These are phyloP conservation scores for Colletotrichum eleusines DNA, from an alignment of 2,329 filamentous ascomycete species.

Conservation along the genomic window DNA sequence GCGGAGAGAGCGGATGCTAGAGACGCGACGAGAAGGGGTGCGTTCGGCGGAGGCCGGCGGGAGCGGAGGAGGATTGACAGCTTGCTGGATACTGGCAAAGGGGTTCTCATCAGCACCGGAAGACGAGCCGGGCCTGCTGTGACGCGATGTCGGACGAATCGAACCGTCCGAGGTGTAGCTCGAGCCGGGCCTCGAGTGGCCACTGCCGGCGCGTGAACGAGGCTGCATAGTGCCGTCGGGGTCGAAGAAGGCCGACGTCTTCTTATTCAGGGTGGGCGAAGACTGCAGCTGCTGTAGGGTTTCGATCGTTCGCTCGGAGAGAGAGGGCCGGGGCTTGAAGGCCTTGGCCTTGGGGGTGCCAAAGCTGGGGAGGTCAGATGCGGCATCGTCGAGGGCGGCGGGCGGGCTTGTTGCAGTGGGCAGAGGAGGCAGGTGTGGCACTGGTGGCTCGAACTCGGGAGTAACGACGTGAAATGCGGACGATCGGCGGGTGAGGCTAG, in stretches of 20 bases:
- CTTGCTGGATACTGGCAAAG: constrained; percentile 56
- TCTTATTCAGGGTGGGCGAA: constrained; percentile 77
- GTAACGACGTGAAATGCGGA: constrained; percentile 43
- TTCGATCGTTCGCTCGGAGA: constrained; percentile 88
- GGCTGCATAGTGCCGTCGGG: constrained; percentile 70
- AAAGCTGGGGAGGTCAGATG: not conserved
- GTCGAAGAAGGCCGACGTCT: constrained; percentile 80
- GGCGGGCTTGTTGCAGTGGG: constrained; percentile 22
- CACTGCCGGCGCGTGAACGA: constrained; percentile 59
- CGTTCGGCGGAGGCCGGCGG: constrained; percentile 58
- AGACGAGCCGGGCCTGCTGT: constrained; percentile 68
- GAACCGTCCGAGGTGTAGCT: constrained; percentile 73
- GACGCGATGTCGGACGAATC: constrained; percentile 61
- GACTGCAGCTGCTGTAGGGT: constrained; percentile 83
- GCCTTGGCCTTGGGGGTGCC: constrained; percentile 41
- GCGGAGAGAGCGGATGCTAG: constrained; percentile 52
- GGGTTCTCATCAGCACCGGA: constrained; percentile 59
- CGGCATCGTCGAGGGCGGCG: constrained; percentile 41
- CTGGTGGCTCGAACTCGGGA: constrained; percentile 29
- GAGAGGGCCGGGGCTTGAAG: constrained; percentile 63
- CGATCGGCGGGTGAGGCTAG: constrained; percentile 48
- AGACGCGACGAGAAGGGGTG: constrained; percentile 54
- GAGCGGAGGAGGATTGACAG: constrained; percentile 58
- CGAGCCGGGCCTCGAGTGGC: constrained; percentile 65
- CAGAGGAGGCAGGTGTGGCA: constrained; percentile 20